These are phyloP conservation scores for Plasmodium fragile DNA, from an alignment of 169 alveolate species.

Conservation along the genomic window DNA sequence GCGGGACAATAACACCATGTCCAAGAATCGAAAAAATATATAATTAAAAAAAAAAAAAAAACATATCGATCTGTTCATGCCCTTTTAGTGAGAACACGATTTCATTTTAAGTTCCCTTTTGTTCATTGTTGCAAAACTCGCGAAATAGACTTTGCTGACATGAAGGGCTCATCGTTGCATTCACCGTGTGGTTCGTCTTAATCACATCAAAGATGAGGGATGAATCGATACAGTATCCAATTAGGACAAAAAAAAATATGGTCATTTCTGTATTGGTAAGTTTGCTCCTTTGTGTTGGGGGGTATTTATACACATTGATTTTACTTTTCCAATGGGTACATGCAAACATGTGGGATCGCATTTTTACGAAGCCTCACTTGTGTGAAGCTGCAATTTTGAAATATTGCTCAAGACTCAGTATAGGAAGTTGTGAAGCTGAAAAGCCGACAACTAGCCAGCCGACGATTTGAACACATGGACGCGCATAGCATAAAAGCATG, in stretches of 20 bases:
- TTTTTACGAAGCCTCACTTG: too few species aligned
- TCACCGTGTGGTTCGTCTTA: background rate
- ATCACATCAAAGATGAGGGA: background rate
- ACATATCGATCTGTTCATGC: background rate
- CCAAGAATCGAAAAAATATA: too few species aligned
- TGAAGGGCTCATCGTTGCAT: background rate
- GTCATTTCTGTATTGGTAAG: background rate
- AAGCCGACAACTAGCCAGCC: background rate
- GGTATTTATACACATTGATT: background rate
- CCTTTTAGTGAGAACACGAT: background rate
- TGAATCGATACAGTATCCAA: background rate
- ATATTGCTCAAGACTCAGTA: too few species aligned
- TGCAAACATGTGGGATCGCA: background rate
- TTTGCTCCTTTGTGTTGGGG: background rate
- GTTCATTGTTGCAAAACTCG: background rate
- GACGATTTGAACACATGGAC: background rate
- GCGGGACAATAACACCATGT: background rate
- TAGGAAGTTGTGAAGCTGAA: background rate
- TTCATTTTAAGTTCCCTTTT: background rate
- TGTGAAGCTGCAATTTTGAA: background rate
- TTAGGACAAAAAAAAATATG: background rate
- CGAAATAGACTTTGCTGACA: background rate
- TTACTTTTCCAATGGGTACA: background rate
- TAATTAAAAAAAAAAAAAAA: background rate
- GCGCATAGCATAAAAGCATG: background rate